Percentiles rank a stretch among this genome's conserved stretches.
These are phyloP conservation scores for Actinomucor elegans DNA, from an alignment of 371 early-diverging fungal species.

Conservation along the genomic window DNA sequence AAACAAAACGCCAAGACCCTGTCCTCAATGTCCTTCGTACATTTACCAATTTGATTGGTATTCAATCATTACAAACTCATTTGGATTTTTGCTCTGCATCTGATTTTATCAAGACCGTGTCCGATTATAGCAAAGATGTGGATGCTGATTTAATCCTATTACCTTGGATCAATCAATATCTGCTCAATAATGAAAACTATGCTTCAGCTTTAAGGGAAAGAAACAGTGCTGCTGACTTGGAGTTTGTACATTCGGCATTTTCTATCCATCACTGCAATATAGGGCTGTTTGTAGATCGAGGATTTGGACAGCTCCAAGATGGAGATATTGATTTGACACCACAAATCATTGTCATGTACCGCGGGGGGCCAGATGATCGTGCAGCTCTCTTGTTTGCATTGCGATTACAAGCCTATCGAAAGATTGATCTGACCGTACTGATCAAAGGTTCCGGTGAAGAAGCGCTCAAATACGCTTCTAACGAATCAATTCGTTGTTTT, in stretches of 20 bases:
- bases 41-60: constrained; percentile 64
- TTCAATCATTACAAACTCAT: constrained; percentile 32
- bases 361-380: constrained; percentile 13
- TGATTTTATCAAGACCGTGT: constrained; percentile 23
- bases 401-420: constrained; percentile 22
- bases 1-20: constrained; percentile 66
- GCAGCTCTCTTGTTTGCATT: constrained; percentile 32
- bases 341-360: constrained; percentile 23
- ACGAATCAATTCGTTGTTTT: background rate
- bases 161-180: constrained; percentile 18
- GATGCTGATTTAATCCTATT: constrained; percentile 33
- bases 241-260: constrained; percentile 20
- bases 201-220: background rate
- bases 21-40: constrained; percentile 73
- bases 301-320: constrained; percentile 49
- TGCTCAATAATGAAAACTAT: constrained; percentile 4
- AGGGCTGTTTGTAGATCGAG: constrained; percentile 77
- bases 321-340: constrained; percentile 22
- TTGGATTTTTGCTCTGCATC: constrained; percentile 20
- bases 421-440: constrained; percentile 2
- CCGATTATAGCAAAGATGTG: constrained; percentile 10
- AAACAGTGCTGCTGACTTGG: constrained; percentile 4
- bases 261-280: constrained; percentile 8
- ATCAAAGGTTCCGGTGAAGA: background rate
- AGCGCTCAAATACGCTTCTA: background rate